Evolutionary conservation across 441 rosid species (phyloP).

Genomic region (Melianthus villosus): DNA sequence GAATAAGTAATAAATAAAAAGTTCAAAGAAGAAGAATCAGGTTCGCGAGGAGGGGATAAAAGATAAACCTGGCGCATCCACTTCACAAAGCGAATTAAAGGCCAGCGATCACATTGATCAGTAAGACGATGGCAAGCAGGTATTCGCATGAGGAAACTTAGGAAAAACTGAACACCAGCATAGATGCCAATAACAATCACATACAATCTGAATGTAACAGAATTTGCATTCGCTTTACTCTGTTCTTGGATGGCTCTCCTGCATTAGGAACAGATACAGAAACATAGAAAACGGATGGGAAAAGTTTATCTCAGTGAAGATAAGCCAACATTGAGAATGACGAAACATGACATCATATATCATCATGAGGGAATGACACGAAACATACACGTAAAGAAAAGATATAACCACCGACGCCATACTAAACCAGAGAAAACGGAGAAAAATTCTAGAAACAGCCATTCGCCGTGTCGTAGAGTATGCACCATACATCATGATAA

Average conservation of each 20-base stretch:
- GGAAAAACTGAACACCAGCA: conserved; percentile 68
- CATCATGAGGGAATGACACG: conserved; percentile 8
- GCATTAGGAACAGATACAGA: conserved; percentile 11
- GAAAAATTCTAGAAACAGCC: conserved; percentile 73
- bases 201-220: conserved; percentile 48
- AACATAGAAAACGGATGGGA: conserved; percentile 4
- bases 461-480: conserved; percentile 68
- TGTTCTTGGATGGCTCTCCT: conserved; percentile 65
- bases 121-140: conserved; percentile 73
- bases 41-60: conserved; percentile 9
- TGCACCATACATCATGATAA: conserved; percentile 94
- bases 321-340: too few species aligned
- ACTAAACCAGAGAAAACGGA: conserved; percentile 77
- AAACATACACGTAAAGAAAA: conserved; percentile 87
- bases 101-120: conserved; percentile 70
- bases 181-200: conserved; percentile 68
- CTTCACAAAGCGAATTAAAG: conserved; percentile 61
- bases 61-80: conserved; percentile 95
- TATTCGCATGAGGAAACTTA: conserved; percentile 77
- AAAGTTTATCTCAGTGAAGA: background rate
- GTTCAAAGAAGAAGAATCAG: too few species aligned
- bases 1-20: background rate
- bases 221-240: conserved; percentile 26
- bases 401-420: conserved; percentile 59
- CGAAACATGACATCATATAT: too few species aligned